Percentiles rank a stretch among this genome's conserved stretches.
These are phyloP conservation scores for Psilocybe subaeruginosa DNA, from an alignment of 768 basidiomycete genomes.

Conservation along the genomic window DNA sequence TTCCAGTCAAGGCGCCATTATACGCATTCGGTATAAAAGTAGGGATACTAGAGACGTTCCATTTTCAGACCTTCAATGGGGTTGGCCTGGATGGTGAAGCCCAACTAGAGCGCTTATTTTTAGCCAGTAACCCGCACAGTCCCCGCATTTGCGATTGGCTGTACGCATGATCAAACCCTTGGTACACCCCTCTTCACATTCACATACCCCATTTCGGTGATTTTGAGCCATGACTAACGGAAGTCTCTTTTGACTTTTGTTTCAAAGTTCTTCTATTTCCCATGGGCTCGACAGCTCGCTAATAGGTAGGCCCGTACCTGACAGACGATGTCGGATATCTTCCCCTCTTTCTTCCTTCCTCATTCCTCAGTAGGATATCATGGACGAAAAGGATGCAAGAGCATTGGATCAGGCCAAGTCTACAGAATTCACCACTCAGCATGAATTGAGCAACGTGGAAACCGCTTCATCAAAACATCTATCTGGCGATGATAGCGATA, in stretches of 20 bases:
- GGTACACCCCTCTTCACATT: too few relatives aligned
- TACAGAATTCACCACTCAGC: background rate
- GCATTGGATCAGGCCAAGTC: too few relatives aligned
- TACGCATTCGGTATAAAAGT: too few relatives aligned
- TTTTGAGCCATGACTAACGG: background rate
- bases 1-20: too few relatives aligned
- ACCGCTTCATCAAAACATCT: constrained; percentile 1
- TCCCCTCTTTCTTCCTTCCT: background rate
- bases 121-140: background rate
- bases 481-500: constrained; percentile 3
- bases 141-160: background rate
- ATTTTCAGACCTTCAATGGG: too few relatives aligned
- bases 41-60: too few relatives aligned
- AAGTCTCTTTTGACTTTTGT: background rate
- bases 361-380: background rate
- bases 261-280: constrained; percentile 3
- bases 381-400: background rate
- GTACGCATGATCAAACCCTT: background rate
- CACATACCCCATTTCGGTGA: background rate
- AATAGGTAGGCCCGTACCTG: background rate
- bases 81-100: too few relatives aligned
- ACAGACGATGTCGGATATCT: background rate
- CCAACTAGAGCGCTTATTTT: background rate
- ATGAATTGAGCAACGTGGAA: background rate
- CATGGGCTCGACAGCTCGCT: background rate